Evolutionary conservation across 2,329 filamentous ascomycete species (phyloP).

Genomic region (Lachnellula subtilissima): DNA sequence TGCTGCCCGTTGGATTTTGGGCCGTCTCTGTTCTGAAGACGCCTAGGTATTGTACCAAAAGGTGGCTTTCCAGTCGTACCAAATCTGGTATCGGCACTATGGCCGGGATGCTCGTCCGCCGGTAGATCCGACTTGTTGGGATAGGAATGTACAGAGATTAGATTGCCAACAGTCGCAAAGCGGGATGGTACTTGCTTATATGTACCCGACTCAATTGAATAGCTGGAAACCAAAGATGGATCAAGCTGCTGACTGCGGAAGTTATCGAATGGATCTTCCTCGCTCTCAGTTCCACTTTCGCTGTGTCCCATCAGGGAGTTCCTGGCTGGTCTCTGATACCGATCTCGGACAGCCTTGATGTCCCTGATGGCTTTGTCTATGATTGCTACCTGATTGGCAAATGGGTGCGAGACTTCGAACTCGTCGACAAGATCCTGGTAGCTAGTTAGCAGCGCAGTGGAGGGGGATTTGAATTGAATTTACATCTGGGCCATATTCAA

Average conservation of each 20-base stretch:
- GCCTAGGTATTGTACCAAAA: neutral
- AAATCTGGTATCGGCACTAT: constrained; percentile 8
- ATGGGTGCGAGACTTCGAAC: constrained; percentile 12
- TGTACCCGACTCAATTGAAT: neutral
- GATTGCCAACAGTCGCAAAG: constrained; percentile 1
- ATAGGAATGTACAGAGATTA: constrained; percentile 6
- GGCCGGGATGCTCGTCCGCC: constrained; percentile 1
- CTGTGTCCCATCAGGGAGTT: neutral
- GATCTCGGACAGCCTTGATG: constrained; percentile 9
- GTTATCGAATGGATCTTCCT: constrained; percentile 4
- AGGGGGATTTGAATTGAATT: neutral
- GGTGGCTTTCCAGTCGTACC: constrained; percentile 3
- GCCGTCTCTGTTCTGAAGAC: neutral
- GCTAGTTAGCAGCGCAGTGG: constrained; percentile 1
- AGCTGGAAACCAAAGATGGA: neutral
- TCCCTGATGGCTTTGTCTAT: constrained; percentile 21
- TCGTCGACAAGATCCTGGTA: constrained; percentile 21
- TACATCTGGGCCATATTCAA: constrained; percentile 21
- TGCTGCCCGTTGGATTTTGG: neutral
- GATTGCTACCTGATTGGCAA: constrained; percentile 16
- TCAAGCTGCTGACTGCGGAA: constrained; percentile 1
- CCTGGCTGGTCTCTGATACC: constrained; percentile 6
- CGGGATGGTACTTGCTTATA: constrained; percentile 13
- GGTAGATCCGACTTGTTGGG: constrained; percentile 3
- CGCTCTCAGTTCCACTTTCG: neutral